Conservation (phyloP, 306 rosid species). For the Spatholobus suberectus region DNA sequence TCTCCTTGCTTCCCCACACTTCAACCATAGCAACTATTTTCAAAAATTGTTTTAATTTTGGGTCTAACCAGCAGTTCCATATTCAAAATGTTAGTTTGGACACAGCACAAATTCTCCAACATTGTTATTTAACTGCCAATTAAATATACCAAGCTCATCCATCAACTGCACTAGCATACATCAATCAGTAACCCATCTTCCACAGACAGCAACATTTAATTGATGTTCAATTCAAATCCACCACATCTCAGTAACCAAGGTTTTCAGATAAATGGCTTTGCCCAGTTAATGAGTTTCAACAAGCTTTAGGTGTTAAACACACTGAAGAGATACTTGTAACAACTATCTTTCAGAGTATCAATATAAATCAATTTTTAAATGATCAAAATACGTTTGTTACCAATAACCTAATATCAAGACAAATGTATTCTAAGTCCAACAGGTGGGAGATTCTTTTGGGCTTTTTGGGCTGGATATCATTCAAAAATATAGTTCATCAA, state of each 20-base stretch:
- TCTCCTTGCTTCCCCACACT: not conserved
- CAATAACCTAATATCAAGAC: not conserved
- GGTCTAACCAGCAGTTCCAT: not conserved
- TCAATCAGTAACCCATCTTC: not conserved
- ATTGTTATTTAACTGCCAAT: not conserved
- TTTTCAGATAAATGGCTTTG: not conserved
- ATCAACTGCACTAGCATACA: not conserved
- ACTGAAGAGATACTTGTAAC: not conserved
- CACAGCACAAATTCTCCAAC: not conserved
- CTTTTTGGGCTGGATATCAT: not conserved
- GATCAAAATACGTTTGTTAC: not conserved
- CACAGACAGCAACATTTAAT: not conserved
- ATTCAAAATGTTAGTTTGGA: not conserved
- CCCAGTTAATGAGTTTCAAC: not conserved
- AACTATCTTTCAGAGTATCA: not conserved
- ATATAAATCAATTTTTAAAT: not conserved
- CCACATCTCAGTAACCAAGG: not conserved
- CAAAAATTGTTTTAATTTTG: not conserved
- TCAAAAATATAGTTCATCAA: slow-evolving; percentile 12
- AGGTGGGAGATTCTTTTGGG: not conserved
- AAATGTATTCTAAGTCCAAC: not conserved
- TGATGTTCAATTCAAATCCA: slow-evolving; percentile 6
- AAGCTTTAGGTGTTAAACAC: not conserved
- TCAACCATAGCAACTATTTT: not conserved
- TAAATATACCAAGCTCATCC: not conserved